Base-by-base conservation (phyloP, 768 basidiomycete genomes). In the Lactarius evosmus region DNA sequence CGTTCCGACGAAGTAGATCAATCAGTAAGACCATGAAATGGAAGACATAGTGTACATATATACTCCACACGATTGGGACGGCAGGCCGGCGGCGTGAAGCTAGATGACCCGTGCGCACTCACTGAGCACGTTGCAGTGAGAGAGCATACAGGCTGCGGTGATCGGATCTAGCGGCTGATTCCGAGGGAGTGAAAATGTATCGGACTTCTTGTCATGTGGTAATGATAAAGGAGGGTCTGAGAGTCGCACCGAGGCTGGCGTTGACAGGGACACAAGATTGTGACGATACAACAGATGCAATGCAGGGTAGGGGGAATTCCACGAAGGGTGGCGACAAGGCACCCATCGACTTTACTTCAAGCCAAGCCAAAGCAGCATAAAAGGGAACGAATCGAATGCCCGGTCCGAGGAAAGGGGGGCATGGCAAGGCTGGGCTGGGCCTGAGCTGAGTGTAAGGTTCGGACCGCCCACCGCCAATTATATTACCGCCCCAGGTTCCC, bases 391-490 rank as follows among this genome's bases (percentile, higher is more conserved):
- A 49, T 49, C 46, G 22, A 49, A 14, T 27, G 46, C 30, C 30
- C 29, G 51, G 54, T 44, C 55, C 44, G 40, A 61, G 53, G 29
- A 32, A 52, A 52, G 12, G 22, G 27, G 50, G 51, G 51, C 7
- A 29, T 29, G 51, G 29, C 25, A 6, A 14, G 36, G 36, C 7
- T 38, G 14, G 14, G 25, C 12, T 29, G 27, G 29, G 7, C 66
- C 66, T 67, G 66, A 67, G 58, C 55, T 38, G 56, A 56, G 27
- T 27, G 8, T 51, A 41, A 49, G 62, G 55, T 67, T 67, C 63
- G 66, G 58, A 22, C 46, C 53, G 30, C 11, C 17, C 14, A 53
- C 7, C 25, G 6, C 27, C 22, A 19, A 58, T 29, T 29, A 30
- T 25, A 54, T 55, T 46, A 49, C 51, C 57, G 30, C 46, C 32